Evolutionary conservation across 1,284 basidiomycete genomes (phyloP).

Genomic region (Papiliotrema flavescens): DNA sequence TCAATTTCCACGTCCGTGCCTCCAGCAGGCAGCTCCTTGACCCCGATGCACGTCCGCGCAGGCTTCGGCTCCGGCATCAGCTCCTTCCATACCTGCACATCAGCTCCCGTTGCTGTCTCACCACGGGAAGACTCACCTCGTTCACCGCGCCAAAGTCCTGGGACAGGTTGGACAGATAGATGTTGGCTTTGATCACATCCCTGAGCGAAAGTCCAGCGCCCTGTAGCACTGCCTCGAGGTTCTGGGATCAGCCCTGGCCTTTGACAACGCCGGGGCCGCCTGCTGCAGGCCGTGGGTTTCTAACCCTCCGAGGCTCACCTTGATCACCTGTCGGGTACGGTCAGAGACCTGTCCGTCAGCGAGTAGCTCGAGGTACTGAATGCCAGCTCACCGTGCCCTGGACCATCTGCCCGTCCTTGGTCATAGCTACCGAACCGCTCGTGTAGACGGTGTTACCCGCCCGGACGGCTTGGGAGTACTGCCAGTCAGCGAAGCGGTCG

Average conservation of each 20-base stretch:
- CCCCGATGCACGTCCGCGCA: conserved; percentile 64
- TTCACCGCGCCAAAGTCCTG: conserved; percentile 39
- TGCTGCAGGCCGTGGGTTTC: no score
- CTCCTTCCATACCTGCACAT: conserved; percentile 34
- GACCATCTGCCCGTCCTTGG: conserved; percentile 39
- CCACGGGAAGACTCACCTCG: conserved; percentile 25
- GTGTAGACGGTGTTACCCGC: conserved; percentile 42
- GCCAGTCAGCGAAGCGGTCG: background rate
- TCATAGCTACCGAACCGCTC: conserved; percentile 41
- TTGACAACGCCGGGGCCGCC: no score
- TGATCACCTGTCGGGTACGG: conserved; percentile 39
- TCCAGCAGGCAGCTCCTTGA: conserved; percentile 57
- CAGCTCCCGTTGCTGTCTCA: background rate
- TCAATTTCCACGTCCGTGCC: conserved; percentile 65
- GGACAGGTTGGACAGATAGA: conserved; percentile 40
- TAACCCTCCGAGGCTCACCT: conserved; percentile 17
- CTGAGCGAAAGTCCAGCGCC: conserved; percentile 31
- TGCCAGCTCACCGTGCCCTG: conserved; percentile 32
- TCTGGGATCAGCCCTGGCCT: conserved; percentile 12
- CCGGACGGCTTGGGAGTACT: conserved; percentile 45
- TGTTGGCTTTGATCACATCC: conserved; percentile 43
- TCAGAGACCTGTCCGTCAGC: conserved; percentile 25
- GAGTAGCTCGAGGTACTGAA: background rate
- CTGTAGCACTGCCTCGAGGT: conserved; percentile 39
- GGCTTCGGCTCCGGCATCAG: conserved; percentile 53